Conservation (phyloP, 345 rosid genomes). For the Lepidium didymum region DNA sequence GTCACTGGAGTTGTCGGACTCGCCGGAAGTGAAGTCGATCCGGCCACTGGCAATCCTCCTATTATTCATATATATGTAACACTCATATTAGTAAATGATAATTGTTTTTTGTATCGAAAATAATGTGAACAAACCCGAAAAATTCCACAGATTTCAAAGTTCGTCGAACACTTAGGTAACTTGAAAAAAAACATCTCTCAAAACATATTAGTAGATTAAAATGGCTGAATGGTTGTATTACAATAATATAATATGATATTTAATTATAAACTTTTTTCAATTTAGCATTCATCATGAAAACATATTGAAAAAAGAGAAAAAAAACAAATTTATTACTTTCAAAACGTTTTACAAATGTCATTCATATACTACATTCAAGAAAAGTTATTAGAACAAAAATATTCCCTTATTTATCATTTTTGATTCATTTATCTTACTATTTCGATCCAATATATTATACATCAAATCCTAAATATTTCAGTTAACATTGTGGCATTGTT, state of each 20-base stretch:
- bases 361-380: neutral
- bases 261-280: neutral
- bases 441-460: neutral
- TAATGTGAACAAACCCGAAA: too few relatives aligned
- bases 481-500: too few relatives aligned
- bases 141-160: too few relatives aligned
- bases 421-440: neutral
- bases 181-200: too few relatives aligned
- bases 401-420: neutral
- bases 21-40: conserved; percentile 17
- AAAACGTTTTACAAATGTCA: neutral
- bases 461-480: neutral
- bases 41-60: neutral
- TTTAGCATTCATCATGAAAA: neutral
- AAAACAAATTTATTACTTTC: too few relatives aligned
- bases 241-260: neutral
- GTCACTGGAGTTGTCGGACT: conserved; percentile 26
- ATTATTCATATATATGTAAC: neutral
- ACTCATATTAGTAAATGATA: neutral
- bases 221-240: too few relatives aligned
- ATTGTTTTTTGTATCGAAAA: too few relatives aligned
- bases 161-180: too few relatives aligned
- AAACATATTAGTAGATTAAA: too few relatives aligned
- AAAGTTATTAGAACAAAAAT: neutral
- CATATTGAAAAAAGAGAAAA: neutral